Evolutionary conservation across 441 rosid species (phyloP).

Genomic region (Populus hybrid): DNA sequence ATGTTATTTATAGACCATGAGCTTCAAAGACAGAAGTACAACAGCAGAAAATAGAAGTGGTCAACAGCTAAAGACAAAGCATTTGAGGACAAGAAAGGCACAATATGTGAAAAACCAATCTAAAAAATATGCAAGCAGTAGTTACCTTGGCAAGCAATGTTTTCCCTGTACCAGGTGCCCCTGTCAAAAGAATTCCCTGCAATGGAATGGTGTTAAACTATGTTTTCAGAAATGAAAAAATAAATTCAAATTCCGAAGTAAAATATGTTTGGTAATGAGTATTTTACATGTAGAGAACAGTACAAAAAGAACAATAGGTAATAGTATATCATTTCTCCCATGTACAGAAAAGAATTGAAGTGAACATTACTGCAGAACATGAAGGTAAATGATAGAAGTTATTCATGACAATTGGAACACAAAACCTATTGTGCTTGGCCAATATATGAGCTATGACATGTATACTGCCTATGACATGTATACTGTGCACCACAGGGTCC

Average conservation of each 20-base stretch:
- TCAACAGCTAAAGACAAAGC: not conserved
- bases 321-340: not conserved
- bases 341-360: not conserved
- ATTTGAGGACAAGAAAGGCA: not conserved
- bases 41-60: not conserved
- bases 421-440: not conserved
- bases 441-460: not conserved
- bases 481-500: not conserved
- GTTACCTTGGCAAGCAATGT: constrained; percentile 93
- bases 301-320: not conserved
- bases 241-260: not conserved
- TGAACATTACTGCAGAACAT: not conserved
- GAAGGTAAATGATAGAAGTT: not conserved
- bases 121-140: not conserved
- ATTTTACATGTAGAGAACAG: not conserved
- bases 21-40: not conserved
- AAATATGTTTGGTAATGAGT: not conserved
- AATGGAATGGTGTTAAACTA: constrained; percentile 13
- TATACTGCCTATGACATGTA: not conserved
- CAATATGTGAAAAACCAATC: not conserved
- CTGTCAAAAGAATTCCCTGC: constrained; percentile 98
- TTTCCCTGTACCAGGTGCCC: constrained; percentile 99
- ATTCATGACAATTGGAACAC: not conserved
- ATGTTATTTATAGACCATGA: not conserved
- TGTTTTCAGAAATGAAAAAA: not conserved